phyloP scores from a whole-genome alignment of 805 yeast species.

The Suhomyces sp. region DNA sequence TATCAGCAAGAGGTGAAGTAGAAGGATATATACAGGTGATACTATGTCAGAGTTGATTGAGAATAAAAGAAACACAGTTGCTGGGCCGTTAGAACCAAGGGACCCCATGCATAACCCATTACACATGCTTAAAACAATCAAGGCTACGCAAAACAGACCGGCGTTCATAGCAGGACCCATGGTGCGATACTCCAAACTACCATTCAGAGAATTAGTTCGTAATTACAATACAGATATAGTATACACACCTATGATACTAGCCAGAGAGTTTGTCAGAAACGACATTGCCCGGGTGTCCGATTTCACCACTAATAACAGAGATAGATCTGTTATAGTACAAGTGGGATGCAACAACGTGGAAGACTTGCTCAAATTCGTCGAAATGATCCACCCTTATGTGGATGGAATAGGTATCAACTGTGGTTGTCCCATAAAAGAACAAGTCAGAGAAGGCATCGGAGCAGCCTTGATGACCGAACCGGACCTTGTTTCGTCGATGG shows the following conservation, averaged over 20 bases:
- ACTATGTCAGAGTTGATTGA: neutral
- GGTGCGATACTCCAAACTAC: slow-evolving; percentile 94
- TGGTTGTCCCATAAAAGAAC: slow-evolving; percentile 96
- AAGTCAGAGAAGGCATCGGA: slow-evolving; percentile 93
- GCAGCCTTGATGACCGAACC: slow-evolving; percentile 90
- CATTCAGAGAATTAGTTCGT: slow-evolving; percentile 76
- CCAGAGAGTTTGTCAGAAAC: slow-evolving; percentile 90
- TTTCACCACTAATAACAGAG: slow-evolving; percentile 73
- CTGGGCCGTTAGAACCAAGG: slow-evolving; percentile 7
- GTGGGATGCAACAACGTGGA: slow-evolving; percentile 84
- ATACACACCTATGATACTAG: slow-evolving; percentile 94
- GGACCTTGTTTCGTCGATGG: slow-evolving; percentile 79
- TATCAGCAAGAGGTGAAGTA: neutral
- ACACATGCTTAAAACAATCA: slow-evolving; percentile 27
- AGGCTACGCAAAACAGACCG: slow-evolving; percentile 27
- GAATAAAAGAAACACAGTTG: neutral
- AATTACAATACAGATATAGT: slow-evolving; percentile 77
- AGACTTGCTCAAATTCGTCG: slow-evolving; percentile 78
- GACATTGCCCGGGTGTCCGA: slow-evolving; percentile 77
- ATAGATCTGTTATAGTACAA: slow-evolving; percentile 77
- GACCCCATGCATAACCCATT: slow-evolving; percentile 32
- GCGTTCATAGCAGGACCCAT: slow-evolving; percentile 73
- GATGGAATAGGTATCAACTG: slow-evolving; percentile 95
- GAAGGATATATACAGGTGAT: neutral
- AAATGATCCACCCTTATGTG: slow-evolving; percentile 84